Percentiles rank a stretch among this genome's conserved stretches.
phyloP scores from a whole-genome alignment of 768 basidiomycete genomes.

The Pisolithus orientalis region DNA sequence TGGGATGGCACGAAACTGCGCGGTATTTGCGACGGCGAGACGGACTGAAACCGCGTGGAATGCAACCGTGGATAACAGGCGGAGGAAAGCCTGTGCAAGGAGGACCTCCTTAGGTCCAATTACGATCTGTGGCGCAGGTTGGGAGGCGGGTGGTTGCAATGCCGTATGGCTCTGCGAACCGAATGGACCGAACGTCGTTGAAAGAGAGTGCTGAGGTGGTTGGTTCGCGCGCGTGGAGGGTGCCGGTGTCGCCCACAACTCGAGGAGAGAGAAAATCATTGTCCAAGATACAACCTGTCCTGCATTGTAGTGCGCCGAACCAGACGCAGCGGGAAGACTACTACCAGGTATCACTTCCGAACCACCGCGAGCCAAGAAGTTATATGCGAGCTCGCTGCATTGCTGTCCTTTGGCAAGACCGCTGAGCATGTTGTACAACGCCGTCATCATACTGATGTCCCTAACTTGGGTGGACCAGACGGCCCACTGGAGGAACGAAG shows the following conservation, averaged over 20 bases:
- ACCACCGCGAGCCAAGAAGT: constrained; percentile 77
- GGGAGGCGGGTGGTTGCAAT: constrained; percentile 31
- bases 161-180: constrained; percentile 22
- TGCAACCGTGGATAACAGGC: constrained; percentile 70
- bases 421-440: constrained; percentile 83
- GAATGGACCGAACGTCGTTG: constrained; percentile 25
- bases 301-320: constrained; percentile 38
- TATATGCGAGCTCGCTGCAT: constrained; percentile 82
- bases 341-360: constrained; percentile 63
- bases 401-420: constrained; percentile 80
- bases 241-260: constrained; percentile 61
- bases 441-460: constrained; percentile 67
- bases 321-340: constrained; percentile 33
- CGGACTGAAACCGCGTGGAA: constrained; percentile 73
- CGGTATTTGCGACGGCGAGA: constrained; percentile 67
- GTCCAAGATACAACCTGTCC: constrained; percentile 71
- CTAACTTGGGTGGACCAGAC: constrained; percentile 77
- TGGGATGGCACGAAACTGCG: constrained; percentile 75
- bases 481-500: constrained; percentile 84
- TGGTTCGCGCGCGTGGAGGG: constrained; percentile 39
- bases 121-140: constrained; percentile 35
- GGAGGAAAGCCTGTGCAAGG: constrained; percentile 75
- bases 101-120: constrained; percentile 68
- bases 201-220: constrained; percentile 37
- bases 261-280: constrained; percentile 66